phyloP scores from a whole-genome alignment of 1,284 basidiomycete species.

The Grifola frondosa region DNA sequence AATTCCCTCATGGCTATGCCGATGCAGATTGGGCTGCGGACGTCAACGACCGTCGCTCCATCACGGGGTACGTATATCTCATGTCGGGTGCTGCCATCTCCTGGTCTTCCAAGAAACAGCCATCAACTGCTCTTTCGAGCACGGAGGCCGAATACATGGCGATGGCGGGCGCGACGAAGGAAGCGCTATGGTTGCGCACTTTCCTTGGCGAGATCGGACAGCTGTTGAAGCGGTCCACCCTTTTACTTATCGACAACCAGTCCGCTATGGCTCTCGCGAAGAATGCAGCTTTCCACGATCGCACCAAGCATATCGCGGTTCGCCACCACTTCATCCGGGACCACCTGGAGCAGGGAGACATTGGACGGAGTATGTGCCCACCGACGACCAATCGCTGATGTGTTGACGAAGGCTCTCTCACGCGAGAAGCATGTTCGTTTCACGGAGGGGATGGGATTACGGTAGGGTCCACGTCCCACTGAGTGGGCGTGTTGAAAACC shows the following conservation, averaged over 20 bases:
- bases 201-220: slow-evolving; percentile 20
- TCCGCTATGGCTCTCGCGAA: slow-evolving; percentile 29
- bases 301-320: slow-evolving; percentile 41
- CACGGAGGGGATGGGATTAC: too few relatives aligned
- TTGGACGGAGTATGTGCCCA: slow-evolving; percentile 20
- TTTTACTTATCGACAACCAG: slow-evolving; percentile 34
- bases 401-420: slow-evolving; percentile 31
- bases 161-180: slow-evolving; percentile 23
- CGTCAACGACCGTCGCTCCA: slow-evolving; percentile 16
- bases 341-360: slow-evolving; percentile 14
- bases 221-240: slow-evolving; percentile 4
- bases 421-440: too few relatives aligned
- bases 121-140: slow-evolving; percentile 23
- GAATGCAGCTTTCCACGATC: slow-evolving; percentile 26
- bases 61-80: slow-evolving; percentile 23
- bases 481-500: too few relatives aligned
- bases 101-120: slow-evolving; percentile 27
- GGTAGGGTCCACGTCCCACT: too few relatives aligned
- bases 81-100: slow-evolving; percentile 25
- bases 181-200: slow-evolving; percentile 25
- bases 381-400: slow-evolving; percentile 28
- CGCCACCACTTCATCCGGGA: slow-evolving; percentile 35
- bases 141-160: slow-evolving; percentile 40
- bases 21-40: slow-evolving; percentile 31
- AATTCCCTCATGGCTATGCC: slow-evolving; percentile 21